Conservation (phyloP, 2,329 filamentous ascomycete species). For the Zasmidium angulare region DNA sequence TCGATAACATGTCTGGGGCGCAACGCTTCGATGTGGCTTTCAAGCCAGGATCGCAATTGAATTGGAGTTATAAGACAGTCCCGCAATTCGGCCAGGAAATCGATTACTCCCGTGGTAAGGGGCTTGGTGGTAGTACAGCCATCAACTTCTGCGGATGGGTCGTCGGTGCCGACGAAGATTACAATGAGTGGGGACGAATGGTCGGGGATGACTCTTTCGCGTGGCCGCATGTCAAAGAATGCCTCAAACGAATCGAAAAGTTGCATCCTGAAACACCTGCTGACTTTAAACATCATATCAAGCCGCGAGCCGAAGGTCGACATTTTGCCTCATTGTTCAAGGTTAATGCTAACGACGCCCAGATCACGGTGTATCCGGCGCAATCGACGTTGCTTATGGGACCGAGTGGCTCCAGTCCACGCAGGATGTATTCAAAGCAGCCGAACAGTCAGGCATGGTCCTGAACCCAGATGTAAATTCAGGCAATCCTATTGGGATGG, state of each 20-base stretch:
- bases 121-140: slow-evolving; percentile 47
- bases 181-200: slow-evolving; percentile 59
- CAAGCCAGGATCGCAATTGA: slow-evolving; percentile 46
- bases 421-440: slow-evolving; percentile 38
- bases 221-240: slow-evolving; percentile 55
- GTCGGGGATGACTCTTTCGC: slow-evolving; percentile 56
- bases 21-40: slow-evolving; percentile 56
- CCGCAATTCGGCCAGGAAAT: slow-evolving; percentile 43
- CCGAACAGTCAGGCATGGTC: slow-evolving; percentile 48
- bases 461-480: slow-evolving; percentile 59
- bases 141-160: slow-evolving; percentile 52
- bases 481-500: slow-evolving; percentile 59
- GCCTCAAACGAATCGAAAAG: slow-evolving; percentile 55
- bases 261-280: slow-evolving; percentile 41
- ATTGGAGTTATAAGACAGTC: slow-evolving; percentile 49
- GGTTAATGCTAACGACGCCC: background rate
- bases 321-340: no score
- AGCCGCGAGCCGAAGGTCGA: background rate
- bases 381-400: background rate
- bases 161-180: slow-evolving; percentile 59
- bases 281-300: background rate
- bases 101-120: slow-evolving; percentile 46
- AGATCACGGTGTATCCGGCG: background rate
- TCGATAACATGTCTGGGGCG: slow-evolving; percentile 50
- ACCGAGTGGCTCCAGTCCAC: background rate